These are phyloP conservation scores for Pythium graminicola DNA, from an alignment of 352 stramenopile species.

Conservation along the genomic window DNA sequence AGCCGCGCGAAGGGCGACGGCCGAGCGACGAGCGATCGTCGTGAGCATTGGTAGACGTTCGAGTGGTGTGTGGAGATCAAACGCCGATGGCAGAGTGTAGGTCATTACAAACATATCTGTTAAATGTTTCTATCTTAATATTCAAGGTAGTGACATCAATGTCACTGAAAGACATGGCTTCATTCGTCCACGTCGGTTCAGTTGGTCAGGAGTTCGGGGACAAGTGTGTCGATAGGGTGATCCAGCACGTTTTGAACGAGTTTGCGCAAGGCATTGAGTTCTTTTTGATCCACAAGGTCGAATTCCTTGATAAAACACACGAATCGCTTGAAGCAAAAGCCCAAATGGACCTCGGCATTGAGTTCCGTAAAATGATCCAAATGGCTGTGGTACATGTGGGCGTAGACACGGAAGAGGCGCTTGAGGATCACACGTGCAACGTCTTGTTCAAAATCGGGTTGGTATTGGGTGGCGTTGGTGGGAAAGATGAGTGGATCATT, in stretches of 20 bases:
- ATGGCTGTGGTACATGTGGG: conserved; percentile 95
- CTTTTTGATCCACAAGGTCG: conserved; percentile 89
- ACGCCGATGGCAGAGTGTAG: not conserved
- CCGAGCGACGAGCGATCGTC: conserved; percentile 19
- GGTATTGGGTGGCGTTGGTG: conserved; percentile 15
- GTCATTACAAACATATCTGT: conserved; percentile 1
- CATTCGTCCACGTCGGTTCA: conserved; percentile 5
- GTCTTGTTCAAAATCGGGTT: conserved; percentile 12
- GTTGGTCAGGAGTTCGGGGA: not conserved
- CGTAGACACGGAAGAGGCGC: conserved; percentile 95
- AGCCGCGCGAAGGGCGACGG: conserved; percentile 1
- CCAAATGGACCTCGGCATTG: conserved; percentile 91
- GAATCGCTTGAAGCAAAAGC: conserved; percentile 97
- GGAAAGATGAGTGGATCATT: conserved; percentile 66
- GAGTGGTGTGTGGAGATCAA: conserved; percentile 5
- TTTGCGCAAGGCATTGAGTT: conserved; percentile 92
- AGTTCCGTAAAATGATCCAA: conserved; percentile 88
- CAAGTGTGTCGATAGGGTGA: conserved; percentile 1
- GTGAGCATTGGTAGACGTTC: not conserved
- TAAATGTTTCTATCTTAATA: not conserved
- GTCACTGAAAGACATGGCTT: conserved; percentile 8
- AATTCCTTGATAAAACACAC: conserved; percentile 94
- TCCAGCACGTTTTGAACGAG: conserved; percentile 60
- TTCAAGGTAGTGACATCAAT: not conserved
- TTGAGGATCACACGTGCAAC: conserved; percentile 86